Percentiles rank a stretch among this genome's conserved stretches.
Conservation (phyloP, 805 yeast genomes). For the Barnettozyma siamensis region DNA sequence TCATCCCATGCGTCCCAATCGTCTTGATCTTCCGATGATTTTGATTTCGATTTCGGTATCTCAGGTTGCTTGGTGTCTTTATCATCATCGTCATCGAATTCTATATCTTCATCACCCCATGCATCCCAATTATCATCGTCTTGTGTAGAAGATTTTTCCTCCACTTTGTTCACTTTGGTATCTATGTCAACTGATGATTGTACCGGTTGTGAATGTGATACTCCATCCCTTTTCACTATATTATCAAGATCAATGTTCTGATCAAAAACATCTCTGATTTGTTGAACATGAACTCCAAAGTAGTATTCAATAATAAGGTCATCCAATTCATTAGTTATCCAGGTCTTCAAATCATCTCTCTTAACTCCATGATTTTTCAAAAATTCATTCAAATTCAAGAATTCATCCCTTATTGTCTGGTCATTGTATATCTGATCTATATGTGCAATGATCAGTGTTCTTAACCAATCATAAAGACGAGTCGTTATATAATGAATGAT, state of each 20-base stretch:
- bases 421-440: slow-evolving; percentile 14
- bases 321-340: slow-evolving; percentile 20
- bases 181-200: neutral
- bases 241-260: neutral
- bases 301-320: slow-evolving; percentile 18
- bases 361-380: slow-evolving; percentile 13
- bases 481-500: slow-evolving; percentile 20
- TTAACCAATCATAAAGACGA: slow-evolving; percentile 19
- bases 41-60: neutral
- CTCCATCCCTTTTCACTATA: neutral
- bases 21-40: slow-evolving; percentile 8
- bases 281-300: slow-evolving; percentile 17
- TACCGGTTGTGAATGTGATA: neutral
- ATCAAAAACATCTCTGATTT: slow-evolving; percentile 12
- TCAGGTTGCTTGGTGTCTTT: neutral
- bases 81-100: slow-evolving; percentile 20
- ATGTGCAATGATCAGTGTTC: slow-evolving; percentile 14
- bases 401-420: slow-evolving; percentile 6
- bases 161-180: neutral
- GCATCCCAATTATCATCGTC: slow-evolving; percentile 13
- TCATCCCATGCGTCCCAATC: slow-evolving; percentile 24
- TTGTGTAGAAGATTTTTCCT: no score
- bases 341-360: slow-evolving; percentile 17
- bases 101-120: slow-evolving; percentile 15
- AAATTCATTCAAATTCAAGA: slow-evolving; percentile 16